Percentiles rank a stretch among this genome's conserved stretches.
Conservation (phyloP, 352 stramenopile species). For the Phytophthora pseudosyringae region DNA sequence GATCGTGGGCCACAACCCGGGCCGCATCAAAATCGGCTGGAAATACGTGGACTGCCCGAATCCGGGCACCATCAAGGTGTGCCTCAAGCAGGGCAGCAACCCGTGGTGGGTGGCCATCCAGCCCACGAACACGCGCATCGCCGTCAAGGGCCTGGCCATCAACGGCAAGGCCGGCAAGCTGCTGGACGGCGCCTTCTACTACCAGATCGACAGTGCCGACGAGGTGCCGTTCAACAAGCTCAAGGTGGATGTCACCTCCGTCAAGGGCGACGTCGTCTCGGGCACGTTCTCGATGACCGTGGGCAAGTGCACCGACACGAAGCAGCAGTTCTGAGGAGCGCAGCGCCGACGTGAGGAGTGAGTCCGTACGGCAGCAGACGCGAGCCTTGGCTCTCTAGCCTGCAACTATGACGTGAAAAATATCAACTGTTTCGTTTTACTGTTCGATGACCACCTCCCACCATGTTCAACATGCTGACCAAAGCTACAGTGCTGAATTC, state of each 20-base stretch:
- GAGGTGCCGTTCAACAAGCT: slow-evolving; percentile 31
- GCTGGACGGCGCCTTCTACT: slow-evolving; percentile 33
- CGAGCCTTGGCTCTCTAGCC: background rate
- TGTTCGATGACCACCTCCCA: slow-evolving; percentile 6
- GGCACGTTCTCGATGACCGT: slow-evolving; percentile 33
- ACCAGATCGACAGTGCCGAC: slow-evolving; percentile 28
- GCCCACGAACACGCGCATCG: slow-evolving; percentile 31
- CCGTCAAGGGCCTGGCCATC: slow-evolving; percentile 30
- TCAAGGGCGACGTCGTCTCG: slow-evolving; percentile 23
- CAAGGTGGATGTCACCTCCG: slow-evolving; percentile 29
- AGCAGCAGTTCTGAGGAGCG: slow-evolving; percentile 29
- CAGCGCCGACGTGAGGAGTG: background rate
- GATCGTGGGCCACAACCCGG: slow-evolving; percentile 33
- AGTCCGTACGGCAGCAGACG: slow-evolving; percentile 2
- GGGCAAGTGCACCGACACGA: slow-evolving; percentile 26
- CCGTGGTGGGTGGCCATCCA: slow-evolving; percentile 35
- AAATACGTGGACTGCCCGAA: slow-evolving; percentile 38
- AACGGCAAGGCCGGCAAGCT: slow-evolving; percentile 30
- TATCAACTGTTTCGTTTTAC: slow-evolving; percentile 35
- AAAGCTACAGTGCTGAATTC: slow-evolving; percentile 12
- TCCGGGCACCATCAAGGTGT: slow-evolving; percentile 37
- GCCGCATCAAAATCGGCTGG: slow-evolving; percentile 40
- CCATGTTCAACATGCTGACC: background rate
- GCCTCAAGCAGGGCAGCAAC: slow-evolving; percentile 35
- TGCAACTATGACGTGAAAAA: slow-evolving; percentile 19